phyloP scores from a whole-genome alignment of 352 stramenopile species.

The Phytophthora multivora region DNA sequence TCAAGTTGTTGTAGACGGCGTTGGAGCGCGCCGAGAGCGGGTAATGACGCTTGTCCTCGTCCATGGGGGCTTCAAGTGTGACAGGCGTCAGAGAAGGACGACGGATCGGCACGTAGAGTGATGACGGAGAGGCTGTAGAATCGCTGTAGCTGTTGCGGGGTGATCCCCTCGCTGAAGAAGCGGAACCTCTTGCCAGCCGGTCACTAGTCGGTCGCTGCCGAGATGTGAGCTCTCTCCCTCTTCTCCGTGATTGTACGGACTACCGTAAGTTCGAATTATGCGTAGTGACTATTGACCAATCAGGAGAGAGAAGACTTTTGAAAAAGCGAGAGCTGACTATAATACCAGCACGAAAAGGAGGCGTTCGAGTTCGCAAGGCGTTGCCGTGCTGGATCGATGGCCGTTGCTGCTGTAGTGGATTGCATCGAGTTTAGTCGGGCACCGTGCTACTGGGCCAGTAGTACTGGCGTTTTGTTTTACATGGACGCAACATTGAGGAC shows the following conservation, averaged over 20 bases:
- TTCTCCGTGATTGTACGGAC: slow-evolving; percentile 13
- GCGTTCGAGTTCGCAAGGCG: not conserved
- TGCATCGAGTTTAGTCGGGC: not conserved
- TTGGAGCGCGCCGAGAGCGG: slow-evolving; percentile 35
- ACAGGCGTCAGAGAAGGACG: slow-evolving; percentile 6
- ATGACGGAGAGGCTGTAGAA: slow-evolving; percentile 3
- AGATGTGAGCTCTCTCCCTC: slow-evolving; percentile 14
- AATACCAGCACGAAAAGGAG: no score
- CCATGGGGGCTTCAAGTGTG: slow-evolving; percentile 24
- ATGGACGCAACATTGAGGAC: no score
- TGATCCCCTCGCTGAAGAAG: slow-evolving; percentile 6
- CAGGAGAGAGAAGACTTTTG: no score
- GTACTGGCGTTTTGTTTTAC: no score
- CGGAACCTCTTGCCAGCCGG: slow-evolving; percentile 9
- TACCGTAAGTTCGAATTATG: slow-evolving; percentile 2
- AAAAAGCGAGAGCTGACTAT: no score
- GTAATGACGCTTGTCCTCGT: slow-evolving; percentile 41
- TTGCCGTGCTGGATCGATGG: slow-evolving; percentile 2
- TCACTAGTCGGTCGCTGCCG: slow-evolving; percentile 12
- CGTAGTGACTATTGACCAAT: slow-evolving; percentile 14
- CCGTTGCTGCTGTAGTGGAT: not conserved
- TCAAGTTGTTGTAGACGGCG: slow-evolving; percentile 30
- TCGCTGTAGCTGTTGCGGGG: slow-evolving; percentile 13
- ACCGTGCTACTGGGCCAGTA: no score
- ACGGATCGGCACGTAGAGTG: not conserved